These are phyloP conservation scores for Curvularia verruculosa DNA, from an alignment of 2,329 filamentous ascomycete genomes.

Conservation along the genomic window DNA sequence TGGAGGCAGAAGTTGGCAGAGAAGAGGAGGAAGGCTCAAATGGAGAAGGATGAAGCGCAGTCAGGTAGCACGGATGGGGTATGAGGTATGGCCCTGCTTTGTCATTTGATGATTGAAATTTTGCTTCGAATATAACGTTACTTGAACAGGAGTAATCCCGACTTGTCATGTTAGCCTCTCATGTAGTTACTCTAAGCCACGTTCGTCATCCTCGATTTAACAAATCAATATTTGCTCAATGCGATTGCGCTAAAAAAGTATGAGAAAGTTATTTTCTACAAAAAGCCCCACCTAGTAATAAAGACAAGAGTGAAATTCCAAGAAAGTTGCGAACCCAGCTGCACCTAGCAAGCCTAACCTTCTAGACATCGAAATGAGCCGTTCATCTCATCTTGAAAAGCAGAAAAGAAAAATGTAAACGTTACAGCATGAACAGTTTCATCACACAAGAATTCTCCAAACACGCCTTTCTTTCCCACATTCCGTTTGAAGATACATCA, in stretches of 20 bases:
- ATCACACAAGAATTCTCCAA: not conserved
- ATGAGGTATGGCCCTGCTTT: not conserved
- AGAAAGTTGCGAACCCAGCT: not conserved
- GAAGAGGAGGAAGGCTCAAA: constrained; percentile 19
- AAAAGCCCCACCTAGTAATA: not conserved
- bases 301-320: not conserved
- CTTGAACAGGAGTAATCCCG: not conserved
- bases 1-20: constrained; percentile 37
- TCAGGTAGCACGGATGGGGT: not conserved
- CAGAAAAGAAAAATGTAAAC: not conserved
- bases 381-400: not conserved
- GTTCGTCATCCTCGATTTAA: not conserved
- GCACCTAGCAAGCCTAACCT: not conserved
- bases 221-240: too few species aligned
- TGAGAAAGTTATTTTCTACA: not conserved
- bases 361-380: not conserved
- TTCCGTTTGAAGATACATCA: too few species aligned
- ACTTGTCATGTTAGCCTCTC: not conserved
- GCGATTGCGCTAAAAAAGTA: too few species aligned
- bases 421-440: not conserved
- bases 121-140: not conserved
- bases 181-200: not conserved
- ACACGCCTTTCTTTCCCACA: not conserved
- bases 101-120: not conserved
- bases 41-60: not conserved